Conservation (phyloP, 2,329 filamentous ascomycete genomes). For the Colletotrichum sojae region DNA sequence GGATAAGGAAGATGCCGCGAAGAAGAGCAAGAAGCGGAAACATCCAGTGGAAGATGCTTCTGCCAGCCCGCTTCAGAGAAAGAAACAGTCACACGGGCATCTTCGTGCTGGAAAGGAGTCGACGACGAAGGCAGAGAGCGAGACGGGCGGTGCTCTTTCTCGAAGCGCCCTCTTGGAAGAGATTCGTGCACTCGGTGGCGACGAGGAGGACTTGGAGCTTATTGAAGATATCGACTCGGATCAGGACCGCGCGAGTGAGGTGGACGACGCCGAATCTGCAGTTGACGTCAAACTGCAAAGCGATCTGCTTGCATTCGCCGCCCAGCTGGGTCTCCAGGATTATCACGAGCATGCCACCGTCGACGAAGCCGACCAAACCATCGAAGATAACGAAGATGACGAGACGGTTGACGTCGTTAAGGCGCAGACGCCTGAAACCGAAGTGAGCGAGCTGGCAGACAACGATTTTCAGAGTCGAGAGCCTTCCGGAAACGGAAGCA, state of each 20-base stretch:
- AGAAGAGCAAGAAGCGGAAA: constrained; percentile 59
- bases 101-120: constrained; percentile 1
- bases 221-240: constrained; percentile 66
- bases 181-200: constrained; percentile 75
- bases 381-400: constrained; percentile 52
- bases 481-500: constrained; percentile 15
- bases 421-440: constrained; percentile 50
- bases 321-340: constrained; percentile 39
- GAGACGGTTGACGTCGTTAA: constrained; percentile 41
- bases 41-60: constrained; percentile 14
- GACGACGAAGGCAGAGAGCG: constrained; percentile 43
- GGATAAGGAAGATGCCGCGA: constrained; percentile 59
- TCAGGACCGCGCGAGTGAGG: constrained; percentile 46
- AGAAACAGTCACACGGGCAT: constrained; percentile 24
- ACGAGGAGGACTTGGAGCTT: constrained; percentile 74
- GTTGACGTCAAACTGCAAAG: constrained; percentile 34
- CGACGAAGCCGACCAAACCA: constrained; percentile 44
- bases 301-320: constrained; percentile 39
- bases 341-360: constrained; percentile 29
- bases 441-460: constrained; percentile 49
- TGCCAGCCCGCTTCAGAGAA: constrained; percentile 20
- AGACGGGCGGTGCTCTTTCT: constrained; percentile 17
- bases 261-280: background rate
- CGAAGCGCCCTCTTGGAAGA: constrained; percentile 69
- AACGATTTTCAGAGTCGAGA: background rate